Conservation (phyloP, 2,329 filamentous ascomycete genomes). For the Incumbomyces lentus region DNA sequence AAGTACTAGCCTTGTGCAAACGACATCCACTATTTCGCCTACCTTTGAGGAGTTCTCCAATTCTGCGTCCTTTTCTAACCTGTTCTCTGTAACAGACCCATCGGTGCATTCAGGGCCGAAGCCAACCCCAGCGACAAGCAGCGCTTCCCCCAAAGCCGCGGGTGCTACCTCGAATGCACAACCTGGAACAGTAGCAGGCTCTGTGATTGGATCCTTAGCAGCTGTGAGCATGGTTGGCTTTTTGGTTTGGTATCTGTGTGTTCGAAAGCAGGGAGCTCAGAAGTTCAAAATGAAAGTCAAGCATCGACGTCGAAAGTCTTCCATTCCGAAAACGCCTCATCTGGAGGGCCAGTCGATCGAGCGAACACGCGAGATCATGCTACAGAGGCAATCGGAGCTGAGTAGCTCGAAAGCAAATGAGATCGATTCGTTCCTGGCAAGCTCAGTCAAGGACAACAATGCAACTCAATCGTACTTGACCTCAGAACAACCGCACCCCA, state of each 20-base stretch:
- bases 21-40: background rate
- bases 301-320: background rate
- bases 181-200: conserved; percentile 2
- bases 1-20: background rate
- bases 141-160: background rate
- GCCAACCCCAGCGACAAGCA: background rate
- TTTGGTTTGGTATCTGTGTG: background rate
- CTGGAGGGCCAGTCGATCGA: conserved; percentile 3
- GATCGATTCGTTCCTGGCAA: background rate
- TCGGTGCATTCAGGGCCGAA: background rate
- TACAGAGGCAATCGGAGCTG: background rate
- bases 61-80: background rate
- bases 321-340: background rate
- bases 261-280: background rate
- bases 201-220: conserved; percentile 3
- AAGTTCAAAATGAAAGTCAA: background rate
- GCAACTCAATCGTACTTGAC: background rate
- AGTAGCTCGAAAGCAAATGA: background rate
- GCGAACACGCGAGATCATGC: conserved; percentile 1
- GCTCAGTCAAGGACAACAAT: background rate
- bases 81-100: background rate
- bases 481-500: background rate
- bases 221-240: conserved; percentile 3
- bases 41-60: background rate
- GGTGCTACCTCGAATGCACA: background rate